Evolutionary conservation across 148 eudicot genomes (phyloP).

Genomic region (Vaccinium myrtillus): DNA sequence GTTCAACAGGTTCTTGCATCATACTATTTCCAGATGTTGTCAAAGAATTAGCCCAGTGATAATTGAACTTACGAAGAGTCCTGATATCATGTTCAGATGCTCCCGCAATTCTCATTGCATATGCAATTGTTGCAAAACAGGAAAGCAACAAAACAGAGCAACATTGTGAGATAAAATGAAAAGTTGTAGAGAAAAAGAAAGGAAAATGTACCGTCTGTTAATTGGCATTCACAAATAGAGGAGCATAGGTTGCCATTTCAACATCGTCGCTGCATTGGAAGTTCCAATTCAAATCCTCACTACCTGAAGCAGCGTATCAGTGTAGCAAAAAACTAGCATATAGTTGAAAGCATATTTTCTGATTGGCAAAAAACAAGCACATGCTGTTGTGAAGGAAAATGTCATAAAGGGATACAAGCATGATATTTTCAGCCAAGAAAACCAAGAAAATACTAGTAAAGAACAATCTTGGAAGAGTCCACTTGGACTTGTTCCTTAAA

Average conservation of each 20-base stretch:
- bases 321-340: background rate
- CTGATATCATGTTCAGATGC: no score
- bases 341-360: no score
- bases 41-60: no score
- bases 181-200: background rate
- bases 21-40: no score
- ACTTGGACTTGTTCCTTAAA: constrained; percentile 66
- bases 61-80: no score
- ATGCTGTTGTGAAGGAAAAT: background rate
- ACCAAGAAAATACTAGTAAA: background rate
- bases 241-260: constrained; percentile 91
- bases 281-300: constrained; percentile 15
- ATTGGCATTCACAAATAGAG: constrained; percentile 73
- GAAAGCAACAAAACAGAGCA: no score
- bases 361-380: background rate
- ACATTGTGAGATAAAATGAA: background rate
- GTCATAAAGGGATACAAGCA: background rate
- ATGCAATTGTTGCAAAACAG: no score
- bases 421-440: background rate
- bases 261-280: constrained; percentile 69
- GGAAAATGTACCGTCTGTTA: constrained; percentile 45
- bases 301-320: background rate
- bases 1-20: no score
- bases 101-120: no score
- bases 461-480: background rate